A percentile compares a stretch with the other conserved stretches of the same genome.
Conservation (phyloP, 306 rosid species). For the Luffa acutangula region DNA sequence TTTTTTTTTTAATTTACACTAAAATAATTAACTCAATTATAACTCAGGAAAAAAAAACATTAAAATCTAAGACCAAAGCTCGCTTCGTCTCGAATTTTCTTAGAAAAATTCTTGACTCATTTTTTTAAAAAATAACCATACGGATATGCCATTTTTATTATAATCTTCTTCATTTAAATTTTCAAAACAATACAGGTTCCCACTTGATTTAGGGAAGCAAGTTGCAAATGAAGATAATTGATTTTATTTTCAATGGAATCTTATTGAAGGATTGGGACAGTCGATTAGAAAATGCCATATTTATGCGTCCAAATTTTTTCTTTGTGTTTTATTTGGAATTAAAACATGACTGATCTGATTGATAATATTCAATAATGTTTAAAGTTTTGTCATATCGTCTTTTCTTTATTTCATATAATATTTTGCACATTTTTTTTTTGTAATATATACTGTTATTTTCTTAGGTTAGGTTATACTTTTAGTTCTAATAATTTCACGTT, state of each 20-base stretch:
- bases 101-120: not conserved
- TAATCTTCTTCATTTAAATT: not conserved
- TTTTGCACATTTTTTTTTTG: not conserved
- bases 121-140: not conserved
- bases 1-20: not conserved
- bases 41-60: not conserved
- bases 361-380: not conserved
- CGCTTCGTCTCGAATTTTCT: not conserved
- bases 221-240: not conserved
- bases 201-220: constrained; percentile 4
- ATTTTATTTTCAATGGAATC: not conserved
- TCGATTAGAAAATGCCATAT: not conserved
- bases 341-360: not conserved
- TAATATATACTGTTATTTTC: not conserved
- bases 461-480: not conserved
- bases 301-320: not conserved
- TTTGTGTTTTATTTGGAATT: not conserved
- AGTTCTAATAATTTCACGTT: not conserved
- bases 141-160: not conserved
- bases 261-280: not conserved
- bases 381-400: not conserved
- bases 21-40: not conserved
- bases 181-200: not conserved
- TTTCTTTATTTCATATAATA: not conserved
- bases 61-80: not conserved